Conservation (phyloP, 345 rosid genomes). For the Melaleuca alternifolia region DNA sequence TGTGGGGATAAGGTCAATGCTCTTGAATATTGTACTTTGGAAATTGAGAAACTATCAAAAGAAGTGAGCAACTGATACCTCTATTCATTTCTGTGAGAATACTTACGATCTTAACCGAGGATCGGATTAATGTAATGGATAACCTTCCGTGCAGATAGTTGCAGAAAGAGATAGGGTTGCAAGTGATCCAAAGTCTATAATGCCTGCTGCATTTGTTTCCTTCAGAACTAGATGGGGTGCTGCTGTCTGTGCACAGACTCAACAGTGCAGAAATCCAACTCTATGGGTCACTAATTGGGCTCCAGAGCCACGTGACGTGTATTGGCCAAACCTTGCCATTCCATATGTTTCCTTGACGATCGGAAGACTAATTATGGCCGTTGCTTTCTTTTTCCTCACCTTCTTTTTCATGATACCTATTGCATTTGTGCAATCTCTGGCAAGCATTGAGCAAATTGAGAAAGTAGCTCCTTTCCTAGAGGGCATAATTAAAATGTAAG, state of each 20-base stretch:
- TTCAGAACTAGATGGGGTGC: constrained; percentile 96
- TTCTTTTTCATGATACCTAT: constrained; percentile 95
- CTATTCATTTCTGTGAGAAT: neutral
- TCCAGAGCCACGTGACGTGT: constrained; percentile 88
- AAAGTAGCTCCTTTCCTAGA: constrained; percentile 58
- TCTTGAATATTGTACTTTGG: constrained; percentile 49
- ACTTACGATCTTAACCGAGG: neutral
- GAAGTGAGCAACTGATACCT: constrained; percentile 38
- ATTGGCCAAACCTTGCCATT: constrained; percentile 76
- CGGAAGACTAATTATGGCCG: constrained; percentile 56
- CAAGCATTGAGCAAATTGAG: constrained; percentile 75
- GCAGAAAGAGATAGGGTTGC: constrained; percentile 50
- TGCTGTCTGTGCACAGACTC: constrained; percentile 95
- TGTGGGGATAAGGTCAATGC: constrained; percentile 77
- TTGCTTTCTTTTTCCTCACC: constrained; percentile 93
- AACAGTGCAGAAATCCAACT: constrained; percentile 81
- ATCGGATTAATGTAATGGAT: neutral
- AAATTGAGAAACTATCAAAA: constrained; percentile 52
- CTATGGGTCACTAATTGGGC: constrained; percentile 96
- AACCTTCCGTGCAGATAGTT: constrained; percentile 39
- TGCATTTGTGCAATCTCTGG: constrained; percentile 82
- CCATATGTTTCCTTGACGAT: constrained; percentile 70
- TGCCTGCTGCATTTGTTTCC: constrained; percentile 96
- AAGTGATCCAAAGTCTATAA: constrained; percentile 57
- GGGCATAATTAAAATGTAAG: constrained; percentile 57